Evolutionary conservation across 2,329 filamentous ascomycete genomes (phyloP), one percentile per base, ranked within the genome.

Genomic region (Fusarium sp.): DNA sequence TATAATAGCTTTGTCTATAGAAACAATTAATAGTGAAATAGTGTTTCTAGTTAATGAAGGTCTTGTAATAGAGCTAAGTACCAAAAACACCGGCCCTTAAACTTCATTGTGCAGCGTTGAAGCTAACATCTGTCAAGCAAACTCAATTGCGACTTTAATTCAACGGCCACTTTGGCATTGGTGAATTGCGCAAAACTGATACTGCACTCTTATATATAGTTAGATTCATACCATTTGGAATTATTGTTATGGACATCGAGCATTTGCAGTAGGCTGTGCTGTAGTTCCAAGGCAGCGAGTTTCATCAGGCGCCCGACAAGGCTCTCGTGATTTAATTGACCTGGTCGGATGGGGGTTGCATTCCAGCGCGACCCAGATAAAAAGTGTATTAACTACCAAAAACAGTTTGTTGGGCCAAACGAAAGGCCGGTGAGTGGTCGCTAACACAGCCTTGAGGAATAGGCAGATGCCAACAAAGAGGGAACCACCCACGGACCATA

Each of bases 241-340:
- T 21, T 27, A 3, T 3, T 27, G 25, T 27, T 27, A 27, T 27
- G 25, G 25, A 27, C 25, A 27, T 27, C 25, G 25, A 27, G 25
- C 25, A 27, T 27, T 27, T 27, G 10, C 5, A 14, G 49, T 9
- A 10, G 23, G 49, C 34, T 41, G 34, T 16, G 20, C n/a, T 20
- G 20, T 51, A 16, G 23, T 53, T 41, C 10, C 14, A 16, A 53
- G 49, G 34, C 30, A 53, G 32, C 18, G 32, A 27, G 49, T 53
- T 53, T 53, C 49, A 53, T 21, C 30, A 41, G 21, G 49, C 49
- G 49, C 49, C 49, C 49, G n/a, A 21, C 34, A 53, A 42, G 32
- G 21, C 34, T 53, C 23, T 53, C 23, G n/a, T 53, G 34, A 10
- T 37, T 53, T n/a, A 16, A 40, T 21, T 18, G 32, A 42, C 21